Evolutionary conservation across 306 rosid species (phyloP).

Genomic region (Casuarina cunninghamiana): DNA sequence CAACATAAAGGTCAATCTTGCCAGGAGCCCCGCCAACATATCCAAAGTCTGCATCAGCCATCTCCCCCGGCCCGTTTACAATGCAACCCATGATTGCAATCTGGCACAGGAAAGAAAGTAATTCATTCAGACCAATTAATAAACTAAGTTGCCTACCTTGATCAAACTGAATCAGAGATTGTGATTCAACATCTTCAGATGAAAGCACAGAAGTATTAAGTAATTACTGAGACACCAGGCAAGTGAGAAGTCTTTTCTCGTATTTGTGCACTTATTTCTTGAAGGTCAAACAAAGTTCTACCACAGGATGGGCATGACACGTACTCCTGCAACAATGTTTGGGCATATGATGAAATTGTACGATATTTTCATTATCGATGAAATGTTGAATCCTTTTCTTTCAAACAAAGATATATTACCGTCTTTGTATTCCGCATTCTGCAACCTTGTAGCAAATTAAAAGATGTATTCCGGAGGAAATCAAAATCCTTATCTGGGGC

Average conservation of each 20-base stretch:
- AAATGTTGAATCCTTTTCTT: conserved; percentile 5
- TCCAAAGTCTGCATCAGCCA: conserved; percentile 99
- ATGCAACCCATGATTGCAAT: conserved; percentile 99
- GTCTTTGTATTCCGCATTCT: conserved; percentile 98
- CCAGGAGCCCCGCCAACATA: conserved; percentile 98
- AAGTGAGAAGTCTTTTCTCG: conserved; percentile 91
- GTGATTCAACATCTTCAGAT: conserved; percentile 7
- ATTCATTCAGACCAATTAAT: not conserved
- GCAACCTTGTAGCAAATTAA: conserved; percentile 98
- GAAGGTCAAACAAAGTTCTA: conserved; percentile 98
- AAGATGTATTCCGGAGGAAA: conserved; percentile 84
- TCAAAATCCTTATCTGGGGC: conserved; percentile 86
- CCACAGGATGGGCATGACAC: conserved; percentile 99
- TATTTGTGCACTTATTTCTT: conserved; percentile 90
- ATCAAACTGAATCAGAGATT: not conserved
- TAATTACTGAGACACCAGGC: conserved; percentile 92
- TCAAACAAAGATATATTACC: conserved; percentile 40
- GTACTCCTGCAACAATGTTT: conserved; percentile 68
- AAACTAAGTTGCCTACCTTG: not conserved
- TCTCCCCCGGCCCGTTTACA: conserved; percentile 99
- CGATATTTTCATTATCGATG: not conserved
- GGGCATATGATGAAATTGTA: conserved; percentile 18
- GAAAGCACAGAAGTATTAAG: conserved; percentile 8
- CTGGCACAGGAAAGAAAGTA: conserved; percentile 37
- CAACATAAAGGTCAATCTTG: conserved; percentile 96